phyloP scores from a whole-genome alignment of 345 rosid species.

The Raphanus raphanistrum region DNA sequence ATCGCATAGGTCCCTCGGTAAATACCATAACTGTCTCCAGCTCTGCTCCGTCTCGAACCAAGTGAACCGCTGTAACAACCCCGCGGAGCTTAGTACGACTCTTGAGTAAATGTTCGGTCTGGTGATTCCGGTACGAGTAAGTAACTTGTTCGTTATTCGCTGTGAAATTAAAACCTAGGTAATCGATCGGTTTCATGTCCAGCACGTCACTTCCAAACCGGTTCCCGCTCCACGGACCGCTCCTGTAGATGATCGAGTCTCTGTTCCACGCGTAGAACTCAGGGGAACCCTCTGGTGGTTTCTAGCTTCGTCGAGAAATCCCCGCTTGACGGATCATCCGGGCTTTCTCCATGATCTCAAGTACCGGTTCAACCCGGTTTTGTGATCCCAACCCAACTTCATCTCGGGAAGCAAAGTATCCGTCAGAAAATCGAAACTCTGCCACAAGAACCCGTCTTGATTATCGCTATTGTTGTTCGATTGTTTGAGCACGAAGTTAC shows the following conservation, averaged over 20 bases:
- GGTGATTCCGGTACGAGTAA: neutral
- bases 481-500: neutral
- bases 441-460: neutral
- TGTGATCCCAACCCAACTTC: neutral
- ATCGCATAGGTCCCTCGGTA: neutral
- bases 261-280: neutral
- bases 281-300: neutral
- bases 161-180: neutral
- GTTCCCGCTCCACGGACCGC: neutral
- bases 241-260: neutral
- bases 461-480: neutral
- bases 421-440: neutral
- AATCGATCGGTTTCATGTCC: neutral
- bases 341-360: neutral
- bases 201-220: neutral
- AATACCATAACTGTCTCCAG: neutral
- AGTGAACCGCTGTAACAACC: neutral
- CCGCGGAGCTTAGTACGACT: neutral
- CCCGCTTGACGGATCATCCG: neutral
- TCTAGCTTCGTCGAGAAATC: neutral
- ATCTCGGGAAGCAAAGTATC: neutral
- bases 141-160: neutral
- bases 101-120: neutral
- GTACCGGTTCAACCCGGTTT: neutral
- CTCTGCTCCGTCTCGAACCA: neutral